phyloP scores from a whole-genome alignment of 495 filamentous ascomycete species.

The Penicillium taxi region DNA sequence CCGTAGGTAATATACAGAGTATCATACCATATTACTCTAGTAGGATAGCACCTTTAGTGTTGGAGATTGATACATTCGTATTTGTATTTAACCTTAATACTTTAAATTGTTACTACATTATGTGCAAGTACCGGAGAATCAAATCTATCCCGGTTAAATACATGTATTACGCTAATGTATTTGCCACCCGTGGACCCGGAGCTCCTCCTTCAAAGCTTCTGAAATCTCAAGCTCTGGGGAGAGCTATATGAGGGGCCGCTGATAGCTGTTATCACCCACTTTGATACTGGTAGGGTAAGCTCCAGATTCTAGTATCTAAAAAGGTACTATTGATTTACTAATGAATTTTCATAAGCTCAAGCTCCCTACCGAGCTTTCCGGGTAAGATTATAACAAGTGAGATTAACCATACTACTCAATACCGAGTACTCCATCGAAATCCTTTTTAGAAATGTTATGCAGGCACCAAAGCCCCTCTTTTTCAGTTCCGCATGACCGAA shows the following conservation, averaged over 20 bases:
- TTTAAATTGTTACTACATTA: too few species aligned
- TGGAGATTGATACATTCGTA: too few species aligned
- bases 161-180: slow-evolving; percentile 12
- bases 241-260: slow-evolving; percentile 29
- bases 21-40: too few species aligned
- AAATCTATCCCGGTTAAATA: background rate
- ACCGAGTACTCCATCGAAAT: background rate
- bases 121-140: too few species aligned
- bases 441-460: slow-evolving; percentile 1
- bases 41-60: too few species aligned
- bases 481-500: background rate
- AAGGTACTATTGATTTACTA: too few species aligned
- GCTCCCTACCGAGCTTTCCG: slow-evolving; percentile 19
- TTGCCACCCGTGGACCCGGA: slow-evolving; percentile 25
- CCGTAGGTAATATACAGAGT: slow-evolving; percentile 5
- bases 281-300: too few species aligned
- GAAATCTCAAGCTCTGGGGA: slow-evolving; percentile 20
- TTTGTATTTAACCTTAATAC: too few species aligned
- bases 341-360: too few species aligned
- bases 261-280: slow-evolving; percentile 25
- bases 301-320: too few species aligned
- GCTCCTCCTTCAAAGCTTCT: slow-evolving; percentile 26
- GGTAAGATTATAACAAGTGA: slow-evolving; percentile 1
- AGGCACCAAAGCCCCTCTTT: slow-evolving; percentile 3
- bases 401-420: background rate